These are phyloP conservation scores for Calocera cornea DNA, from an alignment of 768 basidiomycete species.

Conservation along the genomic window DNA sequence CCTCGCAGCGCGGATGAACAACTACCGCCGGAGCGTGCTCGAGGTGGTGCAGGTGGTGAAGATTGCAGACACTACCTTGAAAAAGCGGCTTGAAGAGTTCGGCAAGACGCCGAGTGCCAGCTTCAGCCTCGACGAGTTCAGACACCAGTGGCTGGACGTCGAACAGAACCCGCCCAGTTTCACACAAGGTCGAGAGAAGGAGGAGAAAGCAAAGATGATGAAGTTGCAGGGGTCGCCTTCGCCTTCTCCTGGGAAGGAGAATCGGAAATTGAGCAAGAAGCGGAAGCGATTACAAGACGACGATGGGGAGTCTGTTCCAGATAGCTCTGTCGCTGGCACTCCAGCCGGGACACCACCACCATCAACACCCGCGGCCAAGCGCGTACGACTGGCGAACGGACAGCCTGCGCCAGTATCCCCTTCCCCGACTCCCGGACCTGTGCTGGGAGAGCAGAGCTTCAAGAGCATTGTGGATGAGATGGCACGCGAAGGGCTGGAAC, in stretches of 20 bases:
- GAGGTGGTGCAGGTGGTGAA: constrained; percentile 99
- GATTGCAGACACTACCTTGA: constrained; percentile 89
- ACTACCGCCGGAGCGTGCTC: constrained; percentile 81
- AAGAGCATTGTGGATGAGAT: background rate
- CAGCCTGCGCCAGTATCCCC: background rate
- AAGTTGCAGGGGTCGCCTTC: too few relatives aligned
- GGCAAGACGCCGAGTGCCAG: constrained; percentile 74
- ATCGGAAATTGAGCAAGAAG: constrained; percentile 15
- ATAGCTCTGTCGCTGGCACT: constrained; percentile 10
- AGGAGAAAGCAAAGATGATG: constrained; percentile 21
- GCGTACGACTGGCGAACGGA: background rate
- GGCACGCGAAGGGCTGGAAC: background rate
- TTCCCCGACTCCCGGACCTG: background rate
- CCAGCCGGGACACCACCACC: constrained; percentile 16
- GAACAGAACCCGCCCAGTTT: constrained; percentile 89
- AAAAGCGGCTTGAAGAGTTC: constrained; percentile 91
- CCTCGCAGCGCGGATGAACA: constrained; percentile 96
- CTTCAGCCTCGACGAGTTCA: constrained; percentile 77
- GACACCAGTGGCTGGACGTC: constrained; percentile 70
- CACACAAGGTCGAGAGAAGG: constrained; percentile 39
- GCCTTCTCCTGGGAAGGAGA: constrained; percentile 16
- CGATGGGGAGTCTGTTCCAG: constrained; percentile 1
- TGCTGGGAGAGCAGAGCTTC: background rate
- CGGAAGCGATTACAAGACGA: background rate
- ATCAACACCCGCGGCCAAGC: constrained; percentile 6